Base-by-base conservation (phyloP, 2,329 filamentous ascomycete species). In the Cladosporium velox region DNA sequence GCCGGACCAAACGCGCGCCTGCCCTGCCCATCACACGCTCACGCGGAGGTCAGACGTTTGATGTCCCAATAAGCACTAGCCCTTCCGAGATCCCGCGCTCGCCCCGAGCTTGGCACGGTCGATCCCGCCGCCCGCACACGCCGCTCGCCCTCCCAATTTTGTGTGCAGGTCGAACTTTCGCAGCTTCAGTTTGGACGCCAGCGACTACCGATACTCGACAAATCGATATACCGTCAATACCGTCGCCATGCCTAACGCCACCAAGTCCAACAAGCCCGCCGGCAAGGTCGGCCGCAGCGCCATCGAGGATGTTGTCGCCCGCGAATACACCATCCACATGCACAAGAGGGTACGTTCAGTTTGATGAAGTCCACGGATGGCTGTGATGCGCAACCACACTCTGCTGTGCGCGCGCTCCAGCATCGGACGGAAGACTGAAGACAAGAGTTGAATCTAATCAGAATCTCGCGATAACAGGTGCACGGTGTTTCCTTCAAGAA, bases 291-390 rank as follows among this genome's bases (percentile, higher is more conserved):
- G 65, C 79, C 92, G 93, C 82, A 97, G 92, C 84, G 96, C 96
- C 86, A 97, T 99, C 84, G 90, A 92, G 84, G 94, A 99, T 85
- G 96, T 99, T 81, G 94, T 99, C 83, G 90, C 95, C 79, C 92
- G 95, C 88, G 96, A 99, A 88, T 99, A 99, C 90, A 99, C 95
- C 84, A 98, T 99, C 87, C 94, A 99, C 89, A 87, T 99, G 78
- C 95, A 99, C 92, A 98, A 97, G 91, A 91, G 94, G 85, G 92
- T 96, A 93, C 82, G 91, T 83, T 87, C 86, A 87, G 87, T 89
- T 88, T 89, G 81, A 86, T 88, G 87, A 88, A 88, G 86, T 88
- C 86, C 87, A 88, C 81, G 80, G 81, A 85, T 80, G 85, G 81
- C 71, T 61, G 54, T 21, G 64, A 61, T 41, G 51, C 28, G 63